Evolutionary conservation across 2,329 filamentous ascomycete genomes (phyloP).

Genomic region (Esteya vermicola): DNA sequence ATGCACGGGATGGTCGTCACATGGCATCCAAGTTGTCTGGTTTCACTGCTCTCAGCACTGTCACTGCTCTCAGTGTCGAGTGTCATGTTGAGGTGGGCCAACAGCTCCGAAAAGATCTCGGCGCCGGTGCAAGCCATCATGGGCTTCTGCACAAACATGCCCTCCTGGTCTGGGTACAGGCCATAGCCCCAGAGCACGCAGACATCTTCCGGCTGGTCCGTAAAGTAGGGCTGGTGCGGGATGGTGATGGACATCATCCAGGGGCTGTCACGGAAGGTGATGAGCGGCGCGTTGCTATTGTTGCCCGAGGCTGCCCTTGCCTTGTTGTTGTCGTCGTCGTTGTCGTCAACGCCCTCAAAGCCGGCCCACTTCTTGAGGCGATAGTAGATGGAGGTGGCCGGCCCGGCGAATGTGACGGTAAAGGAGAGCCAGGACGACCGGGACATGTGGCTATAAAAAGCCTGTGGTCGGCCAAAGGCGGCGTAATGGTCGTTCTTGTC

Average conservation of each 20-base stretch:
- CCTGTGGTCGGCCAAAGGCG: conserved; percentile 22
- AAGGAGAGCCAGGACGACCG: conserved; percentile 22
- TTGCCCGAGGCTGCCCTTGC: neutral
- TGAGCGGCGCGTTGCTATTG: conserved; percentile 13
- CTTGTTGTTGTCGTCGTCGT: conserved; percentile 10
- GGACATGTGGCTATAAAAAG: conserved; percentile 20
- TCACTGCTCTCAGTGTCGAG: too few species aligned
- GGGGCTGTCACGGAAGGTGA: conserved; percentile 20
- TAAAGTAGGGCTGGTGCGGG: conserved; percentile 23
- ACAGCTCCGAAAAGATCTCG: conserved; percentile 21
- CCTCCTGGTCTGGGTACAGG: conserved; percentile 17
- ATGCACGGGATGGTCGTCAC: conserved; percentile 19
- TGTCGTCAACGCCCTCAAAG: neutral
- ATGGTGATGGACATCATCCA: conserved; percentile 24
- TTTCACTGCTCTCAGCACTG: conserved; percentile 8
- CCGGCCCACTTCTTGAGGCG: conserved; percentile 11
- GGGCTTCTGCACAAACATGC: conserved; percentile 20
- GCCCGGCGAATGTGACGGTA: conserved; percentile 18
- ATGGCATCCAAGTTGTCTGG: conserved; percentile 6
- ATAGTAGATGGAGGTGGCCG: conserved; percentile 16
- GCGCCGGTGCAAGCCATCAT: conserved; percentile 21
- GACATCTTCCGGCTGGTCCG: conserved; percentile 16
- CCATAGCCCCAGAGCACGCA: conserved; percentile 22
- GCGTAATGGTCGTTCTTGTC: conserved; percentile 9
- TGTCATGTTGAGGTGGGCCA: conserved; percentile 19